A percentile compares a stretch with the other conserved stretches of the same genome.
These are phyloP conservation scores for Pyrus hybrid DNA, from an alignment of 331 rosid genomes.

Conservation along the genomic window DNA sequence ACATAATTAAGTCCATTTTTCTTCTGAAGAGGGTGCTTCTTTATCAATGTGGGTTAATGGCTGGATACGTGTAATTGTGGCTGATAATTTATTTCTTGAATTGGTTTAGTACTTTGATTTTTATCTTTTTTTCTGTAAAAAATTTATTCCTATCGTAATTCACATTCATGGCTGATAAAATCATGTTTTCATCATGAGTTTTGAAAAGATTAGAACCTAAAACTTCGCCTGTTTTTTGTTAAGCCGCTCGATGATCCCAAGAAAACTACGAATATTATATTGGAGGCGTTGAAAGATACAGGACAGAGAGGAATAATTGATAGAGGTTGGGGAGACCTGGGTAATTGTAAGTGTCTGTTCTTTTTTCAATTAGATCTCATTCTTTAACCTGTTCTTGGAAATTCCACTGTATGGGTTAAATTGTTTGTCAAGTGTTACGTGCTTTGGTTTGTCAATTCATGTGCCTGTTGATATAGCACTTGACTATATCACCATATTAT, in stretches of 20 bases:
- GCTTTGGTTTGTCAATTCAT: not conserved
- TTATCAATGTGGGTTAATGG: not conserved
- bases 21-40: not conserved
- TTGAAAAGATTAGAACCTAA: slow-evolving; percentile 6
- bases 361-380: slow-evolving; percentile 1
- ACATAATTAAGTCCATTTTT: not conserved
- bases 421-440: not conserved
- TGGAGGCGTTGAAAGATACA: slow-evolving; percentile 75
- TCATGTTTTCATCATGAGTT: not conserved
- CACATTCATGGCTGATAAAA: not conserved
- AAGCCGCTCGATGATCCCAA: slow-evolving; percentile 89
- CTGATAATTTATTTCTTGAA: not conserved
- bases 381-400: slow-evolving; percentile 1
- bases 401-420: not conserved
- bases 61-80: not conserved
- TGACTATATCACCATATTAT: not conserved
- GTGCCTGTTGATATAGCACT: not conserved
- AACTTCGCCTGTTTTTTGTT: slow-evolving; percentile 13
- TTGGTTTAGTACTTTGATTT: not conserved
- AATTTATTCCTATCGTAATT: not conserved
- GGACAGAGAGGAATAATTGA: slow-evolving; percentile 85
- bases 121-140: not conserved
- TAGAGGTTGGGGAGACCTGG: slow-evolving; percentile 93
- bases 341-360: slow-evolving; percentile 48
- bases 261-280: slow-evolving; percentile 53